A percentile compares a stretch with the other conserved stretches of the same genome.
phyloP scores from a whole-genome alignment of 176 grass and related monocot genomes.

The Triticum monococcum region DNA sequence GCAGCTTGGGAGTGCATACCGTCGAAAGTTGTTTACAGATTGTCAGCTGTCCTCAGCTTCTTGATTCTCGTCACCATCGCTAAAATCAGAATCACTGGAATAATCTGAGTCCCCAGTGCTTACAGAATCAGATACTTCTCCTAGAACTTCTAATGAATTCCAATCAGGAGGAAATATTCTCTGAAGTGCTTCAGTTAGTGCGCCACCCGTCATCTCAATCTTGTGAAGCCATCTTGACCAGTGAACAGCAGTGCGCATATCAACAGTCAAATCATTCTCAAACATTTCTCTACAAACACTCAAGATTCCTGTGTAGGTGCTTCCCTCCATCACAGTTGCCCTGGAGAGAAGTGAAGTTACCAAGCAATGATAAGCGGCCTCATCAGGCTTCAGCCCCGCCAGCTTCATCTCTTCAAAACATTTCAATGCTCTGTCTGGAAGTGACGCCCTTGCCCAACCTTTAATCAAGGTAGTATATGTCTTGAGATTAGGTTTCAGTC shows the following conservation, averaged over 20 bases:
- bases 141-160: constrained; percentile 61
- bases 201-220: constrained; percentile 81
- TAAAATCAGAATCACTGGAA: constrained; percentile 55
- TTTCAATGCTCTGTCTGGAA: constrained; percentile 79
- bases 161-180: constrained; percentile 93
- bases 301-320: constrained; percentile 71
- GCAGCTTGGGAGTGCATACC: background rate
- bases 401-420: constrained; percentile 88
- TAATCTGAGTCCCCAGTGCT: constrained; percentile 30
- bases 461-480: constrained; percentile 98
- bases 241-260: constrained; percentile 83
- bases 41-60: constrained; percentile 44
- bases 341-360: constrained; percentile 86
- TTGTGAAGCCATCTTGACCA: constrained; percentile 83
- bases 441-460: constrained; percentile 79
- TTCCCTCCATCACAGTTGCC: constrained; percentile 67
- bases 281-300: constrained; percentile 88
- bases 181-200: constrained; percentile 91
- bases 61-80: constrained; percentile 30
- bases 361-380: constrained; percentile 89
- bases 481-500: constrained; percentile 89
- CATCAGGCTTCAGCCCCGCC: constrained; percentile 62
- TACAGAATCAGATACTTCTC: constrained; percentile 34
- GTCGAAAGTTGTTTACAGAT: background rate
- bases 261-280: constrained; percentile 77